Conservation (phyloP, 2,329 filamentous ascomycete genomes). For the Aschersonia sp. region DNA sequence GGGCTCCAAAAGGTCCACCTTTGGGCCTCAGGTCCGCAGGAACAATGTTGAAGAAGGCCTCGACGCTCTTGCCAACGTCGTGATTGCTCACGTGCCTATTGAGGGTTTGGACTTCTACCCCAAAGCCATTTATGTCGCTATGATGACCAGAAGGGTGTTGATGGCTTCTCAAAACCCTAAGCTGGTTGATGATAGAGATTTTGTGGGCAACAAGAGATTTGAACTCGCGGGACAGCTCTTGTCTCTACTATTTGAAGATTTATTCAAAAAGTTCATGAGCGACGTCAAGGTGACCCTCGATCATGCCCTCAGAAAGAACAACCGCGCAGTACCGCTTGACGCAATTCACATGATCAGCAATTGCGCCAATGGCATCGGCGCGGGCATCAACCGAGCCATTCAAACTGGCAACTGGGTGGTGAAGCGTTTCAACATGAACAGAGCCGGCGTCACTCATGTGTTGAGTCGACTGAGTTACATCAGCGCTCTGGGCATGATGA, state of each 20-base stretch:
- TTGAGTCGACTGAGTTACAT: constrained; percentile 94
- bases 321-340: constrained; percentile 77
- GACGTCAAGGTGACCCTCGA: constrained; percentile 90
- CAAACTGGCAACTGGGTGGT: constrained; percentile 97
- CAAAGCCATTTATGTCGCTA: constrained; percentile 91
- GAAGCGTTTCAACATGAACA: constrained; percentile 97
- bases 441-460: constrained; percentile 92
- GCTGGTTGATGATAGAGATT: constrained; percentile 90
- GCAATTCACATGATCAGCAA: constrained; percentile 72
- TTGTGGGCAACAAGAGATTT: constrained; percentile 92
- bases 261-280: constrained; percentile 89
- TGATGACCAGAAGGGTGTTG: constrained; percentile 92
- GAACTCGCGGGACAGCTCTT: constrained; percentile 91
- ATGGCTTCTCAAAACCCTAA: constrained; percentile 87
- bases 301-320: constrained; percentile 88
- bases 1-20: constrained; percentile 50
- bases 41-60: constrained; percentile 85
- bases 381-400: constrained; percentile 89
- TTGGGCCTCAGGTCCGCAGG: constrained; percentile 43
- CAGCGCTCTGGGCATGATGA: constrained; percentile 98
- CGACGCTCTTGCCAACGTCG: constrained; percentile 80
- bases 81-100: constrained; percentile 90
- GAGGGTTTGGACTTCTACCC: constrained; percentile 85
- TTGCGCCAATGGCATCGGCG: constrained; percentile 75
- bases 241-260: constrained; percentile 86